Evolutionary conservation across 2,329 filamentous ascomycete genomes (phyloP), one percentile per base, ranked within the genome.

Genomic region (Mycosphaerella sp.): DNA sequence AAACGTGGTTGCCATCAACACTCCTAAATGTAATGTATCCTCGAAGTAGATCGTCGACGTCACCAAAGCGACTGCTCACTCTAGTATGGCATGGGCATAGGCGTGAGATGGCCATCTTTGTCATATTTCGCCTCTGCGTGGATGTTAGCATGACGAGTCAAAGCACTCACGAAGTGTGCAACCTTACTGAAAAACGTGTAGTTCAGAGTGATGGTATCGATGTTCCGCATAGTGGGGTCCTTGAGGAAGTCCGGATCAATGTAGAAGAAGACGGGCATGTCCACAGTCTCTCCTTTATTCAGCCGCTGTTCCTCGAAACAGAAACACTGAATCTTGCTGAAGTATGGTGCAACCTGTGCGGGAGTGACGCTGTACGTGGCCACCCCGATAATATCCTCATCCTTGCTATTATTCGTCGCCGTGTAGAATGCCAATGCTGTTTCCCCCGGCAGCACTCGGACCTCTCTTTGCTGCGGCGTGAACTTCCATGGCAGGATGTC

Each of bases 201-300:
- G 61, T 85, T 95, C 65, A 98, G 71, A 30, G 93, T 98, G 49
- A 98, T 89, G 1, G 90, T 95, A 73, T 96, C 89, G 56, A 98
- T 88, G 0, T 86, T 87, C 71, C 80, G 87, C 91, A 96, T 97
- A 58, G 86, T 90, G 45, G 91, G 75, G 70, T 98, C 93, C 61
- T 86, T 90, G 53, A 91, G 78, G 73, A 98, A 85, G 66, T 97
- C 93, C 0, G 93, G 93, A 66, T 98, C 93, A 59, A 98, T 86
- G 71, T 97, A 98, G 73, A 98, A 98, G 71, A 98, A 98, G 0
- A 98, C 94, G 0, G 93, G 94, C 94, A 98, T 98, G 70, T 98
- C 93, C 48, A 98, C 93, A 40, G 89, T 93, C 77, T 98, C 94
- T 40, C 91, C 90, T 5, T 90, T 90, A 67, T 93, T 91, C 59